A percentile compares a stretch with the other conserved stretches of the same genome.
Conservation (phyloP, 2,329 filamentous ascomycete species). For the Gaeumannomyces sp. region DNA sequence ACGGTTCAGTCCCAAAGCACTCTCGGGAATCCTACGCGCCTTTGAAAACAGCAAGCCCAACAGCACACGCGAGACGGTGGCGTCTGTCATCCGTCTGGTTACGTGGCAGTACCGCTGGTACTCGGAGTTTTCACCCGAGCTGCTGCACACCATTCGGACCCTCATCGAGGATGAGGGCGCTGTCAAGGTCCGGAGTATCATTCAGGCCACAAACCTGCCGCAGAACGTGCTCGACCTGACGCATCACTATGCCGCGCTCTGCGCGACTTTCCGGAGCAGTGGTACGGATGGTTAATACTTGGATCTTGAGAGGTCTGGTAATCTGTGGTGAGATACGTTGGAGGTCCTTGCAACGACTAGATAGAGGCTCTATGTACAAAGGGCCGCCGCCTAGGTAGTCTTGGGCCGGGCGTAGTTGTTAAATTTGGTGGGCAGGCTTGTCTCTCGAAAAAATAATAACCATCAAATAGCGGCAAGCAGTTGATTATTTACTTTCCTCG, state of each 20-base stretch:
- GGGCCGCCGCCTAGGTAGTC: not conserved
- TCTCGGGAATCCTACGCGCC: slow-evolving; percentile 74
- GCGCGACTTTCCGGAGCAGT: slow-evolving; percentile 89
- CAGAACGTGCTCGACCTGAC: slow-evolving; percentile 91
- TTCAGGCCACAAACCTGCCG: slow-evolving; percentile 89
- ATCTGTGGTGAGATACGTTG: not conserved
- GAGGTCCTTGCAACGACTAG: not conserved
- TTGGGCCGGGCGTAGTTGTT: not conserved
- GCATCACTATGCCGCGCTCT: slow-evolving; percentile 91
- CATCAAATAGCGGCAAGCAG: not conserved
- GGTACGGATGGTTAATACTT: slow-evolving; percentile 70
- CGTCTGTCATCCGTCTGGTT: slow-evolving; percentile 81
- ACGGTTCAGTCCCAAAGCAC: slow-evolving; percentile 88
- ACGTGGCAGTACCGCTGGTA: slow-evolving; percentile 99
- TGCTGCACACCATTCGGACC: slow-evolving; percentile 81
- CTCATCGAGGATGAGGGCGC: slow-evolving; percentile 97
- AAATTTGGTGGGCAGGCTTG: not conserved
- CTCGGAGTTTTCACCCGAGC: slow-evolving; percentile 92
- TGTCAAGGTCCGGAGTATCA: slow-evolving; percentile 93
- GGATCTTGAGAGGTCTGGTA: not conserved
- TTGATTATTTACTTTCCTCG: not conserved
- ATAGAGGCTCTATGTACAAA: no score
- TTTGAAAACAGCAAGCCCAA: slow-evolving; percentile 61
- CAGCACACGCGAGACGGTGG: slow-evolving; percentile 74
- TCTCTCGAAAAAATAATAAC: not conserved